A percentile compares a stretch with the other conserved stretches of the same genome.
phyloP scores from a whole-genome alignment of 768 basidiomycete species.

The Nevesoporus exiguus region DNA sequence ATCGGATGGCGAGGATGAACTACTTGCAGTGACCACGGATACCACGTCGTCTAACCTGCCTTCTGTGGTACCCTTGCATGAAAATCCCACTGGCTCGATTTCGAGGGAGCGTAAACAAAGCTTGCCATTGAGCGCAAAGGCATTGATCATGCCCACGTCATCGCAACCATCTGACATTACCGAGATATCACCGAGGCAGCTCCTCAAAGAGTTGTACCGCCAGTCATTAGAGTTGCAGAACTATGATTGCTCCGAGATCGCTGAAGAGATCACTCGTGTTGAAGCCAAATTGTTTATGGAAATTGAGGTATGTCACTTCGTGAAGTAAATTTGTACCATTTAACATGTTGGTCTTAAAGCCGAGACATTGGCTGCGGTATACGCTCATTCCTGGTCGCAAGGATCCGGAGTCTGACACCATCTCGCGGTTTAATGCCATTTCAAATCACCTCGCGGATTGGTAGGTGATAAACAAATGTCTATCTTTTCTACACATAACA shows the following conservation, averaged over 20 bases:
- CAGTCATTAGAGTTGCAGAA: slow-evolving; percentile 55
- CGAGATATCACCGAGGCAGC: slow-evolving; percentile 50
- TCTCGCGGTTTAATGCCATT: slow-evolving; percentile 67
- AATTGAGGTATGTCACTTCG: slow-evolving; percentile 58
- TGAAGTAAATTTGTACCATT: neutral
- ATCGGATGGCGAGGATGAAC: slow-evolving; percentile 52
- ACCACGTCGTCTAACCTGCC: slow-evolving; percentile 28
- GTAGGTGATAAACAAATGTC: slow-evolving; percentile 37
- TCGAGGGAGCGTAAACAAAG: slow-evolving; percentile 67
- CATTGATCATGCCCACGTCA: slow-evolving; percentile 37
- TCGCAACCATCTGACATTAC: slow-evolving; percentile 29
- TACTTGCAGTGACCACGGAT: slow-evolving; percentile 29
- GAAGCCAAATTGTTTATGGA: slow-evolving; percentile 66
- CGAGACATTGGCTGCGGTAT: slow-evolving; percentile 83
- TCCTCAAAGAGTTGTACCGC: slow-evolving; percentile 59
- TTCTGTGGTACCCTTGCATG: slow-evolving; percentile 19
- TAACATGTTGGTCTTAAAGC: slow-evolving; percentile 41
- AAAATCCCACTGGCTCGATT: slow-evolving; percentile 24
- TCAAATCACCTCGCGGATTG: slow-evolving; percentile 85
- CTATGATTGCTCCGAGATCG: slow-evolving; percentile 64
- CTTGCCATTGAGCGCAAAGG: slow-evolving; percentile 51
- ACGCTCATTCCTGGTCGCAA: slow-evolving; percentile 68
- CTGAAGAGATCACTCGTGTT: slow-evolving; percentile 80
- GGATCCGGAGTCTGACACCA: slow-evolving; percentile 61
- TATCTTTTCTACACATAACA: slow-evolving; percentile 1